phyloP scores from a whole-genome alignment of 208 protist species.

The Porcisia hertigi region DNA sequence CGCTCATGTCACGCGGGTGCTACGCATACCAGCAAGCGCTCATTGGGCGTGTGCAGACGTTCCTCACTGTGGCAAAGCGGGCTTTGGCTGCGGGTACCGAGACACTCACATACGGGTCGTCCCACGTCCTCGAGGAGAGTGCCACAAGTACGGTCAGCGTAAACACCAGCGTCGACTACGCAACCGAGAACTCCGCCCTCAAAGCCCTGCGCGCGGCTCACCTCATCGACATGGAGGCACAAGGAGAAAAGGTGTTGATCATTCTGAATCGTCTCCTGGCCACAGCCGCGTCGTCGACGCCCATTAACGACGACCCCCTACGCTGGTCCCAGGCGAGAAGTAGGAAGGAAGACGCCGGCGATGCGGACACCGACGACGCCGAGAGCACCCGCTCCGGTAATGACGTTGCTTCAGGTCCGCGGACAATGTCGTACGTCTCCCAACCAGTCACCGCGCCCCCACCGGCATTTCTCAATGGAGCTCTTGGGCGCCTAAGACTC shows the following conservation, averaged over 20 bases:
- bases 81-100: not conserved
- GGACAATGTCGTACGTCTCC: not conserved
- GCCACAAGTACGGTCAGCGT: not conserved
- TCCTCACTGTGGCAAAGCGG: conserved; percentile 24
- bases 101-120: not conserved
- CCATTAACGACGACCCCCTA: not conserved
- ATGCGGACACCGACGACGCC: not conserved
- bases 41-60: conserved; percentile 14
- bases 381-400: not conserved
- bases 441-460: not conserved
- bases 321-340: no score
- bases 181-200: not conserved
- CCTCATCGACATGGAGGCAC: conserved; percentile 5
- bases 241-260: conserved; percentile 1
- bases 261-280: conserved; percentile 6
- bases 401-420: not conserved
- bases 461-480: conserved; percentile 21
- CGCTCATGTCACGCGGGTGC: conserved; percentile 16
- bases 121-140: not conserved
- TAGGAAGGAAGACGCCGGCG: not conserved
- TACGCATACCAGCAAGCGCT: conserved; percentile 23
- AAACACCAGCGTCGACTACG: not conserved
- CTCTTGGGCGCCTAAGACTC: conserved; percentile 19
- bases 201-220: conserved; percentile 3
- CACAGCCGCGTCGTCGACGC: not conserved